Conservation (phyloP, 1,284 basidiomycete genomes). For the Apiotrichum gracile region DNA sequence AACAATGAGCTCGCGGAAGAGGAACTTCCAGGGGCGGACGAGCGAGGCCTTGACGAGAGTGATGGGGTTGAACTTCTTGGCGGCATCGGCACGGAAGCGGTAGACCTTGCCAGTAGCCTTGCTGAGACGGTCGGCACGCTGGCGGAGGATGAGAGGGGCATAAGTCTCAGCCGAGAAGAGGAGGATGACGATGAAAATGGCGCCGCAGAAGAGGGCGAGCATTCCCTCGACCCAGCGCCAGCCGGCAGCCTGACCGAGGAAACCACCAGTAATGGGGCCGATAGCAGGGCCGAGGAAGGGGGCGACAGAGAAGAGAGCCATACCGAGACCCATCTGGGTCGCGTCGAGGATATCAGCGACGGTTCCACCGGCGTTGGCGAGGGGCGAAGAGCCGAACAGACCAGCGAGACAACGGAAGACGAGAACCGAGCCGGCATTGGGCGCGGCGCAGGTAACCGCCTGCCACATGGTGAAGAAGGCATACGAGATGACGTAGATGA, state of each 20-base stretch:
- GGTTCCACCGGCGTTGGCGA: slow-evolving; percentile 45
- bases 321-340: slow-evolving; percentile 38
- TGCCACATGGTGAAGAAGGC: slow-evolving; percentile 38
- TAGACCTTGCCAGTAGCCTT: slow-evolving; percentile 47
- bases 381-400: slow-evolving; percentile 42
- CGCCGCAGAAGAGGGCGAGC: slow-evolving; percentile 52
- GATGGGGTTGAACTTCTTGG: slow-evolving; percentile 34
- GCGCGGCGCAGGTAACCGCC: slow-evolving; percentile 27
- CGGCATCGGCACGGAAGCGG: slow-evolving; percentile 48
- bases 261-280: slow-evolving; percentile 42
- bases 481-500: slow-evolving; percentile 58
- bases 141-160: slow-evolving; percentile 46
- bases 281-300: slow-evolving; percentile 19
- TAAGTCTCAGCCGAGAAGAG: slow-evolving; percentile 49
- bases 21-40: slow-evolving; percentile 49
- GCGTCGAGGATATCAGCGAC: slow-evolving; percentile 41
- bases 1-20: slow-evolving; percentile 50
- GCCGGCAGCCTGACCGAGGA: slow-evolving; percentile 40
- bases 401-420: slow-evolving; percentile 42
- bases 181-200: slow-evolving; percentile 16
- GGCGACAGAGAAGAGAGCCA: slow-evolving; percentile 20
- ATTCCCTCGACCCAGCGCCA: slow-evolving; percentile 61
- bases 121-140: slow-evolving; percentile 40
- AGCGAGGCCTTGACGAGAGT: slow-evolving; percentile 45
- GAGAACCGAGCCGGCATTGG: slow-evolving; percentile 27